These are phyloP conservation scores for Furculomyces boomerangus DNA, from an alignment of 371 early-diverging fungal species.

Conservation along the genomic window DNA sequence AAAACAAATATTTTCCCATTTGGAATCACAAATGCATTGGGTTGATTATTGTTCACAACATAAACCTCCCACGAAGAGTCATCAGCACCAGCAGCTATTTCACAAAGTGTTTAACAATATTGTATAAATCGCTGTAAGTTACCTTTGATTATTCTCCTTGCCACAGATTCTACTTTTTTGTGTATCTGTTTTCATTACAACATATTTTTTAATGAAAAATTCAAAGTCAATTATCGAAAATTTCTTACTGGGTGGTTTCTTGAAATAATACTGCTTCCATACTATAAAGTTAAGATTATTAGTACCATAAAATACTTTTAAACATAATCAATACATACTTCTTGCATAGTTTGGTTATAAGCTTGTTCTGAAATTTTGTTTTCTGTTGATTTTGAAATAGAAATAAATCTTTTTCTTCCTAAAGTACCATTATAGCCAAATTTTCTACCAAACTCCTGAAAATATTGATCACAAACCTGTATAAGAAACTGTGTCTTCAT, in stretches of 20 bases:
- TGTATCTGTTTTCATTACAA: background rate
- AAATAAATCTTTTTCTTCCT: conserved; percentile 22
- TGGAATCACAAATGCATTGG: conserved; percentile 87
- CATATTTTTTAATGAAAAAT: background rate
- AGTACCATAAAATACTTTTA: background rate
- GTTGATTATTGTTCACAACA: conserved; percentile 59
- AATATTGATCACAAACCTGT: background rate
- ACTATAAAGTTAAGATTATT: background rate
- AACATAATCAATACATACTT: background rate
- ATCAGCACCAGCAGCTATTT: conserved; percentile 37
- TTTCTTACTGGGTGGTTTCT: background rate
- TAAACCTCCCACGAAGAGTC: conserved; percentile 55
- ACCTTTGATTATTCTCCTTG: conserved; percentile 29
- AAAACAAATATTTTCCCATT: conserved; percentile 89
- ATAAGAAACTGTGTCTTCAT: conserved; percentile 6
- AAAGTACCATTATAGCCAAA: conserved; percentile 4
- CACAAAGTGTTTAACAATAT: conserved; percentile 19
- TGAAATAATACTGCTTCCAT: background rate
- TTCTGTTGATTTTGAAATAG: conserved; percentile 10
- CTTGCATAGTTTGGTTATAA: conserved; percentile 1
- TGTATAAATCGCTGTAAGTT: conserved; percentile 35
- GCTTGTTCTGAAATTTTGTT: conserved; percentile 5
- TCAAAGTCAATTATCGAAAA: background rate
- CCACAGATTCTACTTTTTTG: conserved; percentile 6
- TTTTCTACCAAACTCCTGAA: background rate